A percentile compares a stretch with the other conserved stretches of the same genome.
phyloP scores from a whole-genome alignment of 1,139 yeast genomes.

The Hemisphaericaspora xylofermentans region DNA sequence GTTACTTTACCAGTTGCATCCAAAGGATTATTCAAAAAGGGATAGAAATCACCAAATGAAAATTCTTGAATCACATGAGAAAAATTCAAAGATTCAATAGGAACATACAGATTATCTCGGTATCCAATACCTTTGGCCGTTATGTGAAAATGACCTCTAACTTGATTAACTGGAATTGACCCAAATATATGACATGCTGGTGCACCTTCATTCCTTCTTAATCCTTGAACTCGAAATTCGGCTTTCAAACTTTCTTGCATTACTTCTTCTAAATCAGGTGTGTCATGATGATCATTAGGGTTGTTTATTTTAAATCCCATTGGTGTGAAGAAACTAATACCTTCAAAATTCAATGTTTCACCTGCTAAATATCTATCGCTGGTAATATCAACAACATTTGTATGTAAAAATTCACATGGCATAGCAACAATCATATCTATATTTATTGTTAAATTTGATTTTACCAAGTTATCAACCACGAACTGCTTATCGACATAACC shows the following conservation, averaged over 20 bases:
- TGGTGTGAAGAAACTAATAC: slow-evolving; percentile 57
- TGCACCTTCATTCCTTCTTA: slow-evolving; percentile 45
- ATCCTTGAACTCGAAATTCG: slow-evolving; percentile 50
- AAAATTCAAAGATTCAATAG: slow-evolving; percentile 60
- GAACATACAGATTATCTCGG: slow-evolving; percentile 44
- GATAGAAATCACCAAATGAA: slow-evolving; percentile 89
- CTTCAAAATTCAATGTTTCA: slow-evolving; percentile 69
- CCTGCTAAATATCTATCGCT: slow-evolving; percentile 76
- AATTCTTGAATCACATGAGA: slow-evolving; percentile 84
- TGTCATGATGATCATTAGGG: slow-evolving; percentile 46
- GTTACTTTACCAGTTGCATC: slow-evolving; percentile 69
- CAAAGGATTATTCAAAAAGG: slow-evolving; percentile 80
- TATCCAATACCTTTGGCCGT: slow-evolving; percentile 75
- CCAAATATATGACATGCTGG: slow-evolving; percentile 92
- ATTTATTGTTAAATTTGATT: slow-evolving; percentile 65
- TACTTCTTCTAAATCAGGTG: slow-evolving; percentile 67
- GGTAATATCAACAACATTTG: slow-evolving; percentile 77
- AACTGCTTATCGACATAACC: slow-evolving; percentile 82
- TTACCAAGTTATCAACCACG: slow-evolving; percentile 63
- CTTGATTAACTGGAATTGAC: slow-evolving; percentile 80
- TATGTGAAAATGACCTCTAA: slow-evolving; percentile 80
- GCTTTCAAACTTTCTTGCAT: slow-evolving; percentile 66
- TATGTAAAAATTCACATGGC: slow-evolving; percentile 77
- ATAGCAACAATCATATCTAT: slow-evolving; percentile 77
- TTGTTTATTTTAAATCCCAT: slow-evolving; percentile 40